Evolutionary conservation across 495 filamentous ascomycete genomes (phyloP), one percentile per base, ranked within the genome.

Genomic region (Neurospora sp.): DNA sequence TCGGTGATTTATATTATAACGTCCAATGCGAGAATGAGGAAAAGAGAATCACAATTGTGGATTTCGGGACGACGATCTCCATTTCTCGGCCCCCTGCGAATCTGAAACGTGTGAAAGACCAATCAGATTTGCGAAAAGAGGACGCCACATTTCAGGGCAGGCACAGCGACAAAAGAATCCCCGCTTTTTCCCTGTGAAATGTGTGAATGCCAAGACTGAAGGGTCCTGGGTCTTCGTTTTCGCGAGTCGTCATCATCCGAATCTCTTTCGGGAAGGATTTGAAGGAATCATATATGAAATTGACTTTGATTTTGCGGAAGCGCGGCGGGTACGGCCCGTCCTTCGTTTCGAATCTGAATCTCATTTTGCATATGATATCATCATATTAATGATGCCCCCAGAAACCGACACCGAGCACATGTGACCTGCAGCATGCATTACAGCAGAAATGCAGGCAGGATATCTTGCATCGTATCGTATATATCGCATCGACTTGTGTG

Each of bases 61-160:
- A 59, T 59, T 27, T 59, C 48, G 11, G 48, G 11, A 59, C 40
- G 74, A 39, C 70, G 75, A 78, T 78, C 77, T 14, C 73, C 71
- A 72, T 77, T 70, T 68, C 71, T 76, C 16, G 3, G 3, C 16
- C 2, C 42, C 42, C 42, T 46, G 77, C 73, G 40, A 71, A 40
- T 76, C 74, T 78, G 77, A 78, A 78, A 78, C 77, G 71, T 46
- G 3, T 0, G 4, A 31, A 22, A 14, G 11, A 31, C 41, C 41
- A 71, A 71, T 41, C 7, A 11, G 6, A 27, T 38, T 3, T 9
- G 59, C 77, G 69, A 77, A 77, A 73, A 42, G 75, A 8, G 5
- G 20, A 8, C 16, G 41, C 42, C 42, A 46, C 41, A 44, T 44
- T 44, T 3, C 41, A 41, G 41, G 41, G 16, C 16, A 42, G 40